Conservation (phyloP, 2,329 filamentous ascomycete species). For the Seiridium cupressi region DNA sequence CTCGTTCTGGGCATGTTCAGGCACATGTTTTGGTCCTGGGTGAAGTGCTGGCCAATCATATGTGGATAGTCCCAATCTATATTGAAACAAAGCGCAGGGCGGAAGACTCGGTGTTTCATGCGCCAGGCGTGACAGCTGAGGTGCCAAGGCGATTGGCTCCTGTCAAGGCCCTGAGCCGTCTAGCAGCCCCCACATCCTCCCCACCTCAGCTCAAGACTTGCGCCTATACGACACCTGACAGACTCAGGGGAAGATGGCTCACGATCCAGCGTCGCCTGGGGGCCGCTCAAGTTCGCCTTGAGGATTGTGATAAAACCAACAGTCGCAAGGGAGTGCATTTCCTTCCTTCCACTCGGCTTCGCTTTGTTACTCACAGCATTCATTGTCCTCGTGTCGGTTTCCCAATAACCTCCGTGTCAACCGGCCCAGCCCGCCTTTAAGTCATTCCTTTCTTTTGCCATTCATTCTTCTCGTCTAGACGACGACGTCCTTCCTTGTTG, state of each 20-base stretch:
- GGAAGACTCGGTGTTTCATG: neutral
- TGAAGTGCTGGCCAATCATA: neutral
- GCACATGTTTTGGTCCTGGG: neutral
- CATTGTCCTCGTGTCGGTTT: neutral
- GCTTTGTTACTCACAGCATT: neutral
- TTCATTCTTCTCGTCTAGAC: neutral
- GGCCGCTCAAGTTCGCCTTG: neutral
- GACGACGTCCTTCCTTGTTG: neutral
- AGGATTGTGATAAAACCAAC: neutral
- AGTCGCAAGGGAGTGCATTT: neutral
- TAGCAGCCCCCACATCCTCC: neutral
- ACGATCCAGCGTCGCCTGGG: neutral
- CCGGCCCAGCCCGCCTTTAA: neutral
- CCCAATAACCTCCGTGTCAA: neutral
- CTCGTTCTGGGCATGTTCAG: neutral
- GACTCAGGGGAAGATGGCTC: neutral
- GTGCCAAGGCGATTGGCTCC: conserved; percentile 6
- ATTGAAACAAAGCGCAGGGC: conserved; percentile 1
- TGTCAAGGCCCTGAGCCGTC: neutral
- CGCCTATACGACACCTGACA: neutral
- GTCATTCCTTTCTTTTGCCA: conserved; percentile 1
- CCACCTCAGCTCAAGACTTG: neutral
- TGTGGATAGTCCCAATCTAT: neutral
- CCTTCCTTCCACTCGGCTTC: neutral
- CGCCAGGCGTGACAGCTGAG: neutral